Evolutionary conservation across 2,329 filamentous ascomycete genomes (phyloP), one percentile per base, ranked within the genome.

Genomic region (Calonectria leucothoes): DNA sequence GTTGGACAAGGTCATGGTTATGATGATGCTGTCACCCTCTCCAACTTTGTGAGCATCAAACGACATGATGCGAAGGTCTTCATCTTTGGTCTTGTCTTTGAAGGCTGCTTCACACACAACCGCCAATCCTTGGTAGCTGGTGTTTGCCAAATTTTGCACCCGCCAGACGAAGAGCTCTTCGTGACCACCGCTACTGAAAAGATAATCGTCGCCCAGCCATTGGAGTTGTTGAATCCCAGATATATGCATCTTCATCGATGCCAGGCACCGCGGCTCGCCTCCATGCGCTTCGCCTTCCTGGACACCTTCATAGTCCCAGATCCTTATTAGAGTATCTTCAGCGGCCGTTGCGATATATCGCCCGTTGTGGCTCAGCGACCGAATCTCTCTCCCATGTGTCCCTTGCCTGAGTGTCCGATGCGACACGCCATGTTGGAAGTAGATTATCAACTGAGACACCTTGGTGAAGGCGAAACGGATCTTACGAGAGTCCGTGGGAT

Each of bases 111-210:
- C 91, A 72, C 90, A 89, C 15, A 90, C 83, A 2, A 93, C 87
- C 0, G 89, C 91, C 2, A 92, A 83, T 4, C 89, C 88, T 17
- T 78, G 77, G 64, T 88, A 88, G 15, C 81, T 84, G 2, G 88
- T 86, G 31, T 45, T 52, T 7, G 91, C 87, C 8, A 94, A 82
- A 14, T 81, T 80, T 59, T 86, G 87, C 39, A 96, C 83, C 49
- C 91, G 89, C 96, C 97, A 99, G 14, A 96, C 89, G 78, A 93
- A 96, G 75, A 98, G 93, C 83, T 99, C 96, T 82, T 98, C 96
- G 74, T 92, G 93, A 0, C 96, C 97, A 7, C 91, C 95, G 79
- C 95, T 96, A 76, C 94, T 98, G 82, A 98, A 94, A 3, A 99
- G 89, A 78, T 93, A 94, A 1, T 87, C 83, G 2, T 93, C 90